Conservation (phyloP, 768 basidiomycete species). For the Russula earlei region DNA sequence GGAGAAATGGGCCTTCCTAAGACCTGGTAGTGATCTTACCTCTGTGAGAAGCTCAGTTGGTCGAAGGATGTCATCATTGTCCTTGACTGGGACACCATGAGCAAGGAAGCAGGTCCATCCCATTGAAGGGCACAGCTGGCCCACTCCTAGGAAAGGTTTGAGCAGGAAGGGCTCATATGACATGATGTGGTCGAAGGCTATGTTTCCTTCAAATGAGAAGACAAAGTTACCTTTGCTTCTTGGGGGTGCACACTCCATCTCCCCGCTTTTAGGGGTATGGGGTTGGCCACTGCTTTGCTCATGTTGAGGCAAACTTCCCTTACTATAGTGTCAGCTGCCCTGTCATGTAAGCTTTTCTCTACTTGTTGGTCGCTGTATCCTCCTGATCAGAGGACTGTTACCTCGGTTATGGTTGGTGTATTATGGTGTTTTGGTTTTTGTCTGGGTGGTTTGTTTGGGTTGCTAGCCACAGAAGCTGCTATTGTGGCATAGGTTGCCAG, state of each 20-base stretch:
- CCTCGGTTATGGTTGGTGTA: not conserved
- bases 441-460: not conserved
- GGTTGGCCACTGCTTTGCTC: not conserved
- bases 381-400: not conserved
- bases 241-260: not conserved
- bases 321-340: not conserved
- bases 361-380: not conserved
- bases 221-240: not conserved
- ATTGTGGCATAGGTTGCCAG: no score
- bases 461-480: fast-evolving
- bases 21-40: not conserved
- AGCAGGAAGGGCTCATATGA: not conserved
- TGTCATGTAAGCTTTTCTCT: not conserved
- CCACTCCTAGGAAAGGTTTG: not conserved
- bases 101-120: not conserved
- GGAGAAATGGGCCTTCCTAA: not conserved
- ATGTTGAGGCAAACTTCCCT: fast-evolving
- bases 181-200: not conserved
- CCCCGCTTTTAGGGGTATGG: not conserved
- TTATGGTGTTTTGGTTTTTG: not conserved
- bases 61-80: fast-evolving
- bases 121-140: not conserved
- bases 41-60: not conserved
- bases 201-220: no score
- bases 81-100: not conserved